Evolutionary conservation across 176 grass and related monocot species (phyloP), one percentile per base, ranked within the genome.

Genomic region (Carex parvula): DNA sequence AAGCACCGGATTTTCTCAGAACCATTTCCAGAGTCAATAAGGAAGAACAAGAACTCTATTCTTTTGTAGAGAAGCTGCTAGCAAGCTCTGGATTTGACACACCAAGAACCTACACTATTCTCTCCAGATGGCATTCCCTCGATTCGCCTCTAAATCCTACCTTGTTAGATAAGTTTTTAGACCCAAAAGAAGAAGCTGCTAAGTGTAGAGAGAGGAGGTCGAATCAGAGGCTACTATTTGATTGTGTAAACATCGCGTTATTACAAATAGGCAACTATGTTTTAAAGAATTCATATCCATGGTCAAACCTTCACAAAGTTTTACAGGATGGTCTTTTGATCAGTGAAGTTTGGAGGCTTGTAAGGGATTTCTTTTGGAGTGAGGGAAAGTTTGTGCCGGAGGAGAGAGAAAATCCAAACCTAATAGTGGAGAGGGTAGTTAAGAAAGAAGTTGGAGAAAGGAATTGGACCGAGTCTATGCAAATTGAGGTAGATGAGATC

Each of bases 201-300:
- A 94, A 90, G 63, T 94, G 85, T 3, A 89, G 88, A 79, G 91
- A 98, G 87, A 89, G 90, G 68, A 86, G 93, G 37, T 93, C 96
- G 1, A 93, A 89, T 82, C 86, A 95, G 80, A 93, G 88, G 89
- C 88, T 98, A 41, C 48, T 98, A 58, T 95, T 98, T 44, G 91
- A 98, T 69, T 90, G 84, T 70, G 96, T 93, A 33, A 98, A 93
- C 44, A 71, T 83, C 75, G 54, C 91, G 6, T 68, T 98, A 52
- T 57, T 93, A 81, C 91, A 98, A 88, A 87, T 93, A 66, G 88
- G 85, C 29, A 69, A 91, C 50, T 80, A 73, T 37, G 70, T 74
- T 64, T 89, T 92, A 16, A 24, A 61, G 39, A 79, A 60, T 64
- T 64, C 71, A 14, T 88, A 88, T 26, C 86, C 88, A n/a, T 92